Evolutionary conservation across 495 filamentous ascomycete species (phyloP), one percentile per base, ranked within the genome.

Genomic region (Neurospora terricola): DNA sequence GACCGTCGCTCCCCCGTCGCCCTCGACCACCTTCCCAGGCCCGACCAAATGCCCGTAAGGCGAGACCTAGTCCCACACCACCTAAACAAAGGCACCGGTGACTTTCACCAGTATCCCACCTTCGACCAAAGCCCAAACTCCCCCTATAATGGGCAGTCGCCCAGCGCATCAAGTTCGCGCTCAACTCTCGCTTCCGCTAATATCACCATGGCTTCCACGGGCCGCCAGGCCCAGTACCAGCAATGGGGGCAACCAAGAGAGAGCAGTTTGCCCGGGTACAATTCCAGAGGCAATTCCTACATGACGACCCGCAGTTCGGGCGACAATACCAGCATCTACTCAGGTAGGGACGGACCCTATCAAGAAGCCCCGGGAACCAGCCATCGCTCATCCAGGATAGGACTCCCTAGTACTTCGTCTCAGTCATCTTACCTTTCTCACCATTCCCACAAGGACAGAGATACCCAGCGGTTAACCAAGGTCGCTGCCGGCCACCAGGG

Each of bases 91-190:
- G 84, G 86, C 70, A 89, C 88, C 27, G 86, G 85, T 68, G 95
- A 98, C 78, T 98, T 89, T 78, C 93, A 98, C 81, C 95, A 97
- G 77, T 97, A 97, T 82, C 94, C 94, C 9, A 87, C 86, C 23
- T 90, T 92, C 83, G 88, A 92, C 72, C 85, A 89, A 18, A 77
- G 82, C 42, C 77, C 82, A 45, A 74, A 83, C 68, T 83, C 84
- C 27, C 77, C 83, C 71, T 81, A 82, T 23, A 84, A 83, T 70
- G 87, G 90, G 14, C 89, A 92, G 75, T 86, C 87, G 30, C 87
- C 89, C 12, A 89, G 88, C 16, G 89, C 90, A 34, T 88, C 89
- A 12, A 89, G 88, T 16, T 89, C 90, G 39, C 88, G 94, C 74
- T 91, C 92, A 18, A 90, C 91, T 34, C 91, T 93, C 27, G 87